phyloP scores from a whole-genome alignment of 768 basidiomycete genomes.

The Jaapia argillacea region DNA sequence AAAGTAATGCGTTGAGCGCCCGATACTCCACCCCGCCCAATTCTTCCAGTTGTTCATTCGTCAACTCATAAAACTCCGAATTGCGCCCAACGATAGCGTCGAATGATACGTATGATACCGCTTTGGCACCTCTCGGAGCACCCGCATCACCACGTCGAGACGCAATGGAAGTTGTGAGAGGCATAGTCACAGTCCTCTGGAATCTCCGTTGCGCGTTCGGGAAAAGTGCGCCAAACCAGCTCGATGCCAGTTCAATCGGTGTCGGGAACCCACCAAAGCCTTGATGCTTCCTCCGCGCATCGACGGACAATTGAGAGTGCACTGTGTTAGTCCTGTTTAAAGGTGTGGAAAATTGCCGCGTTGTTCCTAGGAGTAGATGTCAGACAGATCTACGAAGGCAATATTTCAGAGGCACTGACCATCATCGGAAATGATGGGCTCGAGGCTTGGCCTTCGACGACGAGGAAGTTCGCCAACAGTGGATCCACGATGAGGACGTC shows the following conservation, averaged over 20 bases:
- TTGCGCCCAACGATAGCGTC: constrained; percentile 80
- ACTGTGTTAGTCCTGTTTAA: constrained; percentile 2
- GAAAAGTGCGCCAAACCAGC: constrained; percentile 44
- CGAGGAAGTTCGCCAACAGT: no score
- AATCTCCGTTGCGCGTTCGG: constrained; percentile 52
- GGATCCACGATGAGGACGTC: no score
- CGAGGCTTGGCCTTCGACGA: neutral
- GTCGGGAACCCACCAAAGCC: constrained; percentile 72
- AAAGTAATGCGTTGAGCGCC: constrained; percentile 69
- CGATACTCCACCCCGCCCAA: constrained; percentile 92
- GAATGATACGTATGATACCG: constrained; percentile 79
- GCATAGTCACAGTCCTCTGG: constrained; percentile 67
- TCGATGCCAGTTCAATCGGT: constrained; percentile 44
- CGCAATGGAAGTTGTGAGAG: constrained; percentile 52
- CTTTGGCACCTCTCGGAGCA: constrained; percentile 27
- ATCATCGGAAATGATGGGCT: no score
- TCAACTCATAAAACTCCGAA: constrained; percentile 58
- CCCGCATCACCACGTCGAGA: constrained; percentile 26
- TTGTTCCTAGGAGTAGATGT: constrained; percentile 2
- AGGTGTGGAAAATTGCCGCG: neutral
- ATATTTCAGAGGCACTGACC: no score
- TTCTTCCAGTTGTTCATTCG: constrained; percentile 79
- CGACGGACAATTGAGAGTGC: constrained; percentile 5
- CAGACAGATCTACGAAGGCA: no score
- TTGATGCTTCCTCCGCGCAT: constrained; percentile 24